Percentiles rank a stretch among this genome's conserved stretches.
phyloP scores from a whole-genome alignment of 495 filamentous ascomycete species.

The Penicillium desertorum region DNA sequence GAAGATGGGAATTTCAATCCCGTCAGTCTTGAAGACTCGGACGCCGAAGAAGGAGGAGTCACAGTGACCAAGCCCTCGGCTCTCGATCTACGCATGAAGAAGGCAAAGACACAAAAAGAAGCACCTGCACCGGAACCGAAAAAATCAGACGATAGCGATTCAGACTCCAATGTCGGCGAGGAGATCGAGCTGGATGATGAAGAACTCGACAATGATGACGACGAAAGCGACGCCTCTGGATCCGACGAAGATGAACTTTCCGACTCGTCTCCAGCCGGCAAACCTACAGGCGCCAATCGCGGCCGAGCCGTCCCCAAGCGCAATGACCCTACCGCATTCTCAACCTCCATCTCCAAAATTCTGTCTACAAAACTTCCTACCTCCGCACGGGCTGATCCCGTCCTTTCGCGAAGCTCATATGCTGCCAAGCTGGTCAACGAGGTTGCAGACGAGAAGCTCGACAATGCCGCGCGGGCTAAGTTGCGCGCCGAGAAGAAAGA shows the following conservation, averaged over 20 bases:
- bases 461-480: conserved; percentile 73
- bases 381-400: conserved; percentile 78
- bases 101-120: conserved; percentile 26
- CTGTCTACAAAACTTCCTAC: conserved; percentile 80
- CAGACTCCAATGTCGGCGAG: conserved; percentile 27
- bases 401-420: conserved; percentile 73
- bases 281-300: conserved; percentile 22
- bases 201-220: conserved; percentile 38
- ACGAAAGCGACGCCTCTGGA: conserved; percentile 31
- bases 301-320: conserved; percentile 56
- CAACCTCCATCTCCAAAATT: conserved; percentile 88
- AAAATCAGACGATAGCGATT: conserved; percentile 21
- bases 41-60: conserved; percentile 53
- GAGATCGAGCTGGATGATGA: conserved; percentile 37
- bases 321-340: conserved; percentile 87
- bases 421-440: conserved; percentile 65
- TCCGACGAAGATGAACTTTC: conserved; percentile 24
- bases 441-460: conserved; percentile 71
- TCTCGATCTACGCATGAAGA: conserved; percentile 21
- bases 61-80: conserved; percentile 16
- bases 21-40: conserved; percentile 67
- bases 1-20: conserved; percentile 55
- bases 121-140: conserved; percentile 18
- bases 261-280: conserved; percentile 21
- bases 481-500: conserved; percentile 77